Base-by-base conservation (phyloP, 148 eudicot species). In the Rhododendron ferrugineum region DNA sequence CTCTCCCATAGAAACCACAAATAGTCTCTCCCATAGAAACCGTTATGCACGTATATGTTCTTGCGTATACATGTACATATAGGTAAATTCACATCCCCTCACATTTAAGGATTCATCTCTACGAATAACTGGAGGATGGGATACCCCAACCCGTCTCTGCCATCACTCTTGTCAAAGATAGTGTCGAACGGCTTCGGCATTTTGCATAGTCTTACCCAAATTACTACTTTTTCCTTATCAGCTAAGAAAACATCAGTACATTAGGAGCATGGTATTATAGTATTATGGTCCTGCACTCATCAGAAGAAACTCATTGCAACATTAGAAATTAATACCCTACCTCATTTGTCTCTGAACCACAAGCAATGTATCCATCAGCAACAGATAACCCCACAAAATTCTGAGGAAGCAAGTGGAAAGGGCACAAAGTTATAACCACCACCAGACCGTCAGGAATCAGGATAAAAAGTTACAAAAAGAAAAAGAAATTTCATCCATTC, bases 341-440 rank as follows among this genome's bases (percentile, higher is more conserved):
- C 98, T 96, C 98, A 85, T 96, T 94, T 52, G 97, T 92, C 88
- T 96, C 99, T 47, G 99, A 96, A 82, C 99, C 99, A 85, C 99
- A 96, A 26, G 94, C 92, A 72, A 96, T 93, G 86, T 94, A 96
- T 66, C 98, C 99, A 86, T 96, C 95, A 62, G 91, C 87, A 82
- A 93, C 99, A 26, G 98, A 93, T 85, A 96, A 86, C 50, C 99
- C 99, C 78, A 96, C 99, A 89, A 96, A 96, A 85, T 93, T 96
- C 99, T 96, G 95, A 79, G 84, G 58, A 42, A 88, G 81, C 20
- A 85, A 73, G 28, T 56, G n/a, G 11, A 73, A 32, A 82, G 40
- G 85, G 75, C 42, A 78, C 86, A 86, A 86, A 62, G 78, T 86
- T 72, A 36, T 81, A 85, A 66, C 85, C 84, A 16, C 66, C 52